Evolutionary conservation across 257 asterid species (phyloP), one percentile per base, ranked within the genome.

Genomic region (Primulina huaijiensis): DNA sequence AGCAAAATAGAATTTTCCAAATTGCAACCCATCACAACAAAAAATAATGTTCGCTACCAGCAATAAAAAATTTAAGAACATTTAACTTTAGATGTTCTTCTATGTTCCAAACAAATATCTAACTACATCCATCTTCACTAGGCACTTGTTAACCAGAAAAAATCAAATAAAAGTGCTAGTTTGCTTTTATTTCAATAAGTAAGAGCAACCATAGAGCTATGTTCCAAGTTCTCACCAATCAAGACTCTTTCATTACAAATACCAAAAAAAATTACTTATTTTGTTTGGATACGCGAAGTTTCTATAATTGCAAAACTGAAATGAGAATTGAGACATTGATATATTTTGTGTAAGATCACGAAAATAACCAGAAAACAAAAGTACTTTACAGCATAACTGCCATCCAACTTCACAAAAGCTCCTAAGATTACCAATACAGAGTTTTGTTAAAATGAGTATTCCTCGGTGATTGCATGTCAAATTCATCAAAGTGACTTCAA

Each of bases 401-500:
- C 56, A 46, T 5, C 16, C 56, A 46, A 16, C 17, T 43, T 2
- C 46, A 38, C 46, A 38, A 38, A 38, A 9, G 46, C 14, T 38
- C 14, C 14, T 10, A 38, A 14, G 12, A 38, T 38, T 43, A 43
- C 5, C 53, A 11, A 43, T 12, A 43, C 3, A 3, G 5, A 43
- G 17, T 43, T 43, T 12, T 43, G 53, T 12, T 10, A 43, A 43
- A 10, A 43, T 43, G 17, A 43, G 17, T 43, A 12, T 43, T 10
- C n/a, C n/a, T 43, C 2, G 6, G n/a, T 43, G n/a, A 75, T 62
- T 40, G 72, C 74, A 72, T 16, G 16, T 12, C 23, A 68, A 25
- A 10, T 43, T 43, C 27, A 53, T 27, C 2, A 2, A 71, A 30
- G 9, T 31, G 19, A 34, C 60, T 30, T 17, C 31, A 10, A 31